Evolutionary conservation across 768 basidiomycete genomes (phyloP), one percentile per base, ranked within the genome.

Genomic region (Boletus reticuloceps): DNA sequence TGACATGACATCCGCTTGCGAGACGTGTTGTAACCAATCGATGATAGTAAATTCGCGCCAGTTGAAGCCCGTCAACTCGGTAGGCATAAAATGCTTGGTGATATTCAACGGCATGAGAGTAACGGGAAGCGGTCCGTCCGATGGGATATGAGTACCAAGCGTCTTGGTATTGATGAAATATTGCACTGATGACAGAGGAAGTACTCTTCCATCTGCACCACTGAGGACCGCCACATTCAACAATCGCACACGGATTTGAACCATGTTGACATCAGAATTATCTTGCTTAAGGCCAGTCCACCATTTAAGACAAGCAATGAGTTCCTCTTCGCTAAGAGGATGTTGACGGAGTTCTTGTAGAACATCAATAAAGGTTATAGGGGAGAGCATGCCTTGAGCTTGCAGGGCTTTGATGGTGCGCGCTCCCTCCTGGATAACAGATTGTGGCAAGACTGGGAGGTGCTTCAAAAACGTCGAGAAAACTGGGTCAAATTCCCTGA

Each of bases 301-400:
- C 96, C 97, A 98, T 54, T 83, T 82, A 58, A 98, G 74, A 69
- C 90, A 94, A 4, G 84, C 85, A n/a, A 87, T 67, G 72, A 89
- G 86, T 64, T 98, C 91, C 6, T 75, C 72, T 64, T 90, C 82
- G 5, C 69, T 67, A 25, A 99, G 77, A 5, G 94, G 87, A 16
- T 89, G 77, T 6, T 78, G 70, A 13, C 81, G 80, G 16, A 99
- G 77, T 66, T 96, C 91, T 38, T 77, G 74, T 40, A 98, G 73
- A 16, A 98, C 88, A 68, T 98, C 97, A 27, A 80, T 75, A 63
- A 96, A 91, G 0, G 83, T 82, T 53, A 96, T 88, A 14, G 83
- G 75, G 49, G 83, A 84, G 19, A 98, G 77, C 72, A 94, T 73
- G 4, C 81, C 82, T 40, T 84, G 77, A 37, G 73, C 72, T 51